These are phyloP conservation scores for Neoscytalidium dimidiatum DNA, from an alignment of 2,329 filamentous ascomycete genomes.

Conservation along the genomic window DNA sequence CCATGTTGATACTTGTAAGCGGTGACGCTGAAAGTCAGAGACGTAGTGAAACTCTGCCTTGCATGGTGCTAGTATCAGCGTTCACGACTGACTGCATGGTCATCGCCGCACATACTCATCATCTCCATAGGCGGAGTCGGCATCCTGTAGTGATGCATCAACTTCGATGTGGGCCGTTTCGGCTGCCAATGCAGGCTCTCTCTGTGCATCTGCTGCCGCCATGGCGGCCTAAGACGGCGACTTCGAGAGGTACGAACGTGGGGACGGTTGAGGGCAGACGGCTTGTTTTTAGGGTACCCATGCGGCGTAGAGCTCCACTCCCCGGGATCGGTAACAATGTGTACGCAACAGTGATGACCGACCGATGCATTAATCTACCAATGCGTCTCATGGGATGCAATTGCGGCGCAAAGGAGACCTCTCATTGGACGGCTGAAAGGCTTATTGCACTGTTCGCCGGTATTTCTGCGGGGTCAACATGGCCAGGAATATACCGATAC, in stretches of 20 bases:
- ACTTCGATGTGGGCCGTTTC: neutral
- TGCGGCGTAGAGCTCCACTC: neutral
- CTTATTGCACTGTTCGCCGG: neutral
- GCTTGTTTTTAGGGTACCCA: neutral
- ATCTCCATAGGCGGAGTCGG: neutral
- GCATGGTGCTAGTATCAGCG: neutral
- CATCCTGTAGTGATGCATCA: neutral
- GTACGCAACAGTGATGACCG: no score
- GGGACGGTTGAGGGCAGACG: no score
- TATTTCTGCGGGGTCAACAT: neutral
- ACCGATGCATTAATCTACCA: no score
- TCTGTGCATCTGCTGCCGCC: neutral
- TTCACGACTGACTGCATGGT: neutral
- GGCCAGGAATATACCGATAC: no score
- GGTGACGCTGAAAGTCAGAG: constrained; percentile 20
- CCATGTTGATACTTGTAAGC: constrained; percentile 27
- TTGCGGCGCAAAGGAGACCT: neutral
- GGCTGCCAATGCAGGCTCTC: neutral
- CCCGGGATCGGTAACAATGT: neutral
- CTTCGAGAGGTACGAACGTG: no score
- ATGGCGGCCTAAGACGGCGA: neutral
- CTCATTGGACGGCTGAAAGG: no score
- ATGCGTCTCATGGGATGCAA: neutral
- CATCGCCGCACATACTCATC: neutral
- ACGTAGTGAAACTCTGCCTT: constrained; percentile 26